Percentiles rank a stretch among this genome's conserved stretches.
phyloP scores from a whole-genome alignment of 2,329 filamentous ascomycete species.

The Lasiodiplodia sp. region DNA sequence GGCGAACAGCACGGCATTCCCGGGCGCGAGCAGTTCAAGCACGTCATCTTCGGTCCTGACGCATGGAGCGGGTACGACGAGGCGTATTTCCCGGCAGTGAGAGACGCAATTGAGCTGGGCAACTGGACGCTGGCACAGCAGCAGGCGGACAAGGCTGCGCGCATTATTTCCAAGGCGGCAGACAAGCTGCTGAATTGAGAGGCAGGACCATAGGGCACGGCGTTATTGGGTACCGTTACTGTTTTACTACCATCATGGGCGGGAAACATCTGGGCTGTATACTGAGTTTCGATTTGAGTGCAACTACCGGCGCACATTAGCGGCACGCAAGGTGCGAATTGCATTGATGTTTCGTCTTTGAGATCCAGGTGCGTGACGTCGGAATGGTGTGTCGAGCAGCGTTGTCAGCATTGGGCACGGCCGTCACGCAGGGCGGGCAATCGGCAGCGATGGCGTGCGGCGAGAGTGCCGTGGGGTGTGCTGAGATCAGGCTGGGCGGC shows the following conservation, averaged over 20 bases:
- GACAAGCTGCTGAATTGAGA: conserved; percentile 29
- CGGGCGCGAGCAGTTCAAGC: conserved; percentile 91
- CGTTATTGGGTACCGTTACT: conserved; percentile 3
- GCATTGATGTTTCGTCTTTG: not conserved
- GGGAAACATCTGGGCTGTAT: conserved; percentile 19
- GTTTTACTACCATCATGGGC: conserved; percentile 11
- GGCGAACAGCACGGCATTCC: conserved; percentile 68
- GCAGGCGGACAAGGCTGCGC: conserved; percentile 75
- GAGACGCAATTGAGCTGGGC: conserved; percentile 76
- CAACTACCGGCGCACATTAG: conserved; percentile 16
- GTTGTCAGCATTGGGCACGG: conserved; percentile 1
- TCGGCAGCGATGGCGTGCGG: conserved; percentile 1
- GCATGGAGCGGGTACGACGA: conserved; percentile 74
- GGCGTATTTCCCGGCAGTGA: conserved; percentile 80
- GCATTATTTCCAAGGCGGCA: conserved; percentile 67
- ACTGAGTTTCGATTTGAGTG: conserved; percentile 19
- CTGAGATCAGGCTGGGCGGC: conserved; percentile 12
- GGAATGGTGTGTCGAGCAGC: not conserved
- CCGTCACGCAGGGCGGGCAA: not conserved
- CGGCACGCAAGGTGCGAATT: conserved; percentile 16
- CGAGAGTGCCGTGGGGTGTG: not conserved
- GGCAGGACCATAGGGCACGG: conserved; percentile 6
- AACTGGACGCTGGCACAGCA: conserved; percentile 74
- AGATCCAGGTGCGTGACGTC: conserved; percentile 12
- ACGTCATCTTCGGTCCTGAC: conserved; percentile 86